A percentile compares a stretch with the other conserved stretches of the same genome.
Conservation (phyloP, 352 stramenopile species). For the Phytophthora hybrid region DNA sequence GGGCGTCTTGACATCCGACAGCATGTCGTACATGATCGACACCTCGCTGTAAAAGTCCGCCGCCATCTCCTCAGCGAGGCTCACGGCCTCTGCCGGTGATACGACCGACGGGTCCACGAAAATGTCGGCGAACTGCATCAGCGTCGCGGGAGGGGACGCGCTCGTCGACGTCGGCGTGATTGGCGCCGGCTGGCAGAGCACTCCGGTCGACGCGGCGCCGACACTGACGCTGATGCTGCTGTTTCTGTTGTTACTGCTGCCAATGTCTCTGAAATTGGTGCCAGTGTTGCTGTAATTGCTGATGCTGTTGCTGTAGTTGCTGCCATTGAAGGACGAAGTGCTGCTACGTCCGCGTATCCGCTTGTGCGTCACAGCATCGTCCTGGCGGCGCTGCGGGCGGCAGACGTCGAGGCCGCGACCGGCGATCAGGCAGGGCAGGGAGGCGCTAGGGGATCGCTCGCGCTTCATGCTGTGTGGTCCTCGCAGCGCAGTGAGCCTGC, state of each 20-base stretch:
- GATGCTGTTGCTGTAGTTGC: conserved; percentile 6
- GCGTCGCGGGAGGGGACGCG: conserved; percentile 12
- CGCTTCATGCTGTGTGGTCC: conserved; percentile 50
- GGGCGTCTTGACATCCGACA: conserved; percentile 63
- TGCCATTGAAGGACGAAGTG: conserved; percentile 17
- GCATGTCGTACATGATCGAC: conserved; percentile 74
- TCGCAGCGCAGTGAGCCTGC: neutral
- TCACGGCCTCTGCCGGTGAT: conserved; percentile 52
- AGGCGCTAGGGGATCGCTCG: conserved; percentile 46
- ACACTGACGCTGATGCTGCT: conserved; percentile 10
- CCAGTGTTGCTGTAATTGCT: conserved; percentile 3
- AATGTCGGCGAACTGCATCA: conserved; percentile 44
- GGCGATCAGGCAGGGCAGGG: conserved; percentile 38
- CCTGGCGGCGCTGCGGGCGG: conserved; percentile 35
- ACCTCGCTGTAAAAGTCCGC: conserved; percentile 72
- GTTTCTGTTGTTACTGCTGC: neutral
- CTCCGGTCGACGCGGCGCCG: neutral
- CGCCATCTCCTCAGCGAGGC: conserved; percentile 64
- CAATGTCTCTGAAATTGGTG: neutral
- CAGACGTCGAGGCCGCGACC: conserved; percentile 30
- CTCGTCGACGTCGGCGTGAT: conserved; percentile 34
- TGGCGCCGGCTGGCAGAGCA: conserved; percentile 3
- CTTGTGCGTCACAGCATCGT: conserved; percentile 51
- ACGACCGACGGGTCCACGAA: conserved; percentile 55
- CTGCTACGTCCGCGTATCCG: conserved; percentile 44